phyloP scores from a whole-genome alignment of 257 asterid species.

The Solanum sejunctum region DNA sequence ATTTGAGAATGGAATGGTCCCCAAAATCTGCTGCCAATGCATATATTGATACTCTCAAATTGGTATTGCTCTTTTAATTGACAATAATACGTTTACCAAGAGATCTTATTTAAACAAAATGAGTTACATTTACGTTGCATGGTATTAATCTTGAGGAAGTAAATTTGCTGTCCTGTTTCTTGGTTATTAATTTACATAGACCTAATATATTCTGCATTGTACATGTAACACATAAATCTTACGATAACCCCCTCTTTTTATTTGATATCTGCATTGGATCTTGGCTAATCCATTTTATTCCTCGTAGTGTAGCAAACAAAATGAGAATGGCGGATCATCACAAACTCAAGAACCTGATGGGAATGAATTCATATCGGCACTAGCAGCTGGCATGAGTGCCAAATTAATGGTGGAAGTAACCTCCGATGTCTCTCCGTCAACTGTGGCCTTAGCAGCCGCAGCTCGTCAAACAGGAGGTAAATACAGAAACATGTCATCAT shows the following conservation, averaged over 20 bases:
- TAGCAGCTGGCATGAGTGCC: slow-evolving; percentile 54
- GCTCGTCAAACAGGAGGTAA: slow-evolving; percentile 50
- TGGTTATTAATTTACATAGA: not conserved
- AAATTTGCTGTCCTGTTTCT: not conserved
- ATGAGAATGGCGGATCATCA: slow-evolving; percentile 16
- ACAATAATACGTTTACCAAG: not conserved
- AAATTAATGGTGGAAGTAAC: slow-evolving; percentile 50
- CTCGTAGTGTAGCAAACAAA: slow-evolving; percentile 24
- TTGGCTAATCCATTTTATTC: not conserved
- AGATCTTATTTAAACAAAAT: not conserved
- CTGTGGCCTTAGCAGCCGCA: slow-evolving; percentile 55
- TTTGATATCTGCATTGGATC: too few relatives aligned
- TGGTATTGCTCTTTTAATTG: slow-evolving; percentile 12
- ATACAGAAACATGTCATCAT: not conserved
- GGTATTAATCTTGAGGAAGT: not conserved
- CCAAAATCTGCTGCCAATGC: slow-evolving; percentile 40
- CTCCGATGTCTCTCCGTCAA: slow-evolving; percentile 36
- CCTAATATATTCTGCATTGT: not conserved
- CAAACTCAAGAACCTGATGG: slow-evolving; percentile 24
- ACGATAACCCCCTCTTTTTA: not conserved
- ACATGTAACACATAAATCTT: not conserved
- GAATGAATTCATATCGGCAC: slow-evolving; percentile 44
- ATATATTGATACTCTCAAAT: slow-evolving; percentile 45
- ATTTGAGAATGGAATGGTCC: slow-evolving; percentile 43
- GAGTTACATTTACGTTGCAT: not conserved